Conservation (phyloP, 2,329 filamentous ascomycete genomes). For the Penicillium sp. region DNA sequence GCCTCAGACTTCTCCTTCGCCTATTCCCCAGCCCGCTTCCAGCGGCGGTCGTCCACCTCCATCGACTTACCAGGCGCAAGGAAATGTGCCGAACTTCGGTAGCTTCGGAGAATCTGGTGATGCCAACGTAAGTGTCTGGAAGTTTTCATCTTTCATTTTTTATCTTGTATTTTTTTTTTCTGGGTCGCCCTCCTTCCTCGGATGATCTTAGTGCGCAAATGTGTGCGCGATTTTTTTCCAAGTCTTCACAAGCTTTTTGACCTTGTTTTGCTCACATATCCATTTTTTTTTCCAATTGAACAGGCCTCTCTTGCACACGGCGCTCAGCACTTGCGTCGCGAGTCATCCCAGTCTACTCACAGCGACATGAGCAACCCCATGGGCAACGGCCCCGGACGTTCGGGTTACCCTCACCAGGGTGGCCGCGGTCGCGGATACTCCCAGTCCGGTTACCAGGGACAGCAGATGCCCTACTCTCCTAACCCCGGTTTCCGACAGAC, state of each 20-base stretch:
- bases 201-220: background rate
- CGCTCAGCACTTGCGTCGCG: constrained; percentile 75
- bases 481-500: constrained; percentile 52
- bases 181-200: background rate
- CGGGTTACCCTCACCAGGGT: constrained; percentile 53
- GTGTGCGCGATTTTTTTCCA: background rate
- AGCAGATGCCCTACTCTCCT: constrained; percentile 54
- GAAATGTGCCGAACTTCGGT: constrained; percentile 74
- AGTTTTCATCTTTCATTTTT: constrained; percentile 31
- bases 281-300: constrained; percentile 63
- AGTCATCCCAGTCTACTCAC: constrained; percentile 81
- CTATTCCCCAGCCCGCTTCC: constrained; percentile 83
- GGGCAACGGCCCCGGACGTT: constrained; percentile 53
- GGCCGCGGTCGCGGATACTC: constrained; percentile 61
- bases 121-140: constrained; percentile 58
- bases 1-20: constrained; percentile 83
- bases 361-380: constrained; percentile 63
- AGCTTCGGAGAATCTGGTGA: constrained; percentile 71
- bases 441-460: constrained; percentile 51
- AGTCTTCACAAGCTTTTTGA: constrained; percentile 8
- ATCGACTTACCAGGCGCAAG: constrained; percentile 68
- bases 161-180: constrained; percentile 1
- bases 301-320: constrained; percentile 62
- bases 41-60: constrained; percentile 84
- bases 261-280: constrained; percentile 41